Evolutionary conservation across 2,329 filamentous ascomycete genomes (phyloP).

Genomic region (Corynespora cassiicola): DNA sequence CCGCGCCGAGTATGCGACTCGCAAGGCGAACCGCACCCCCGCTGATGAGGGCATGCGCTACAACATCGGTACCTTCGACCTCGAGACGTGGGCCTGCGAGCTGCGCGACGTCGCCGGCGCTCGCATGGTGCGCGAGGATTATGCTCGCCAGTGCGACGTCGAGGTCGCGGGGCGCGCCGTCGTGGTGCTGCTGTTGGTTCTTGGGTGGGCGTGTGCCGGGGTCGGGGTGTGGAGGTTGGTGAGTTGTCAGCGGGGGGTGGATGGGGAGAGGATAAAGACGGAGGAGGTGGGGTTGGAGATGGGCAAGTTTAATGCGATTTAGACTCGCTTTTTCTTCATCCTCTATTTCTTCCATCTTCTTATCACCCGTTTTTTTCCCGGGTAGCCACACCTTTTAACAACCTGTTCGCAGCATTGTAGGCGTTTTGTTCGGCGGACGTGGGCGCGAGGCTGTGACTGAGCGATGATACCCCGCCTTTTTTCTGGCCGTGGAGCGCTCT

Average conservation of each 20-base stretch:
- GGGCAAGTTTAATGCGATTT: slow-evolving; percentile 31
- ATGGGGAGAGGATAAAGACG: slow-evolving; percentile 31
- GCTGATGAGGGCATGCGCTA: slow-evolving; percentile 31
- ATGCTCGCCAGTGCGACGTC: slow-evolving; percentile 32
- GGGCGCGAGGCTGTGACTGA: too few relatives aligned
- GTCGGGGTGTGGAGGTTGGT: slow-evolving; percentile 31
- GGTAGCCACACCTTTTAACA: too few relatives aligned
- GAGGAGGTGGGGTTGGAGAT: slow-evolving; percentile 37
- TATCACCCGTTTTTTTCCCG: too few relatives aligned
- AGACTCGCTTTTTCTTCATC: too few relatives aligned
- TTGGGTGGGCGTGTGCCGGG: slow-evolving; percentile 23
- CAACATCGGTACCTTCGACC: slow-evolving; percentile 41
- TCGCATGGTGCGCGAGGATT: slow-evolving; percentile 33
- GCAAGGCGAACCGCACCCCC: slow-evolving; percentile 20
- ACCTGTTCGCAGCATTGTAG: too few relatives aligned
- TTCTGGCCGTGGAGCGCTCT: too few relatives aligned
- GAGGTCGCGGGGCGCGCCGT: slow-evolving; percentile 36
- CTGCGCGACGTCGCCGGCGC: slow-evolving; percentile 28
- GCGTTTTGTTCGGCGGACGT: too few relatives aligned
- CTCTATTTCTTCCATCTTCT: too few relatives aligned
- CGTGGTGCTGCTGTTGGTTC: slow-evolving; percentile 36
- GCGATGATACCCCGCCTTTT: too few relatives aligned
- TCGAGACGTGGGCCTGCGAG: slow-evolving; percentile 44
- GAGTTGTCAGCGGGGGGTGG: slow-evolving; percentile 19
- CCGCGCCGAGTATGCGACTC: slow-evolving; percentile 29